phyloP scores from a whole-genome alignment of 2,329 filamentous ascomycete genomes.

The Coniochaeta sp. region DNA sequence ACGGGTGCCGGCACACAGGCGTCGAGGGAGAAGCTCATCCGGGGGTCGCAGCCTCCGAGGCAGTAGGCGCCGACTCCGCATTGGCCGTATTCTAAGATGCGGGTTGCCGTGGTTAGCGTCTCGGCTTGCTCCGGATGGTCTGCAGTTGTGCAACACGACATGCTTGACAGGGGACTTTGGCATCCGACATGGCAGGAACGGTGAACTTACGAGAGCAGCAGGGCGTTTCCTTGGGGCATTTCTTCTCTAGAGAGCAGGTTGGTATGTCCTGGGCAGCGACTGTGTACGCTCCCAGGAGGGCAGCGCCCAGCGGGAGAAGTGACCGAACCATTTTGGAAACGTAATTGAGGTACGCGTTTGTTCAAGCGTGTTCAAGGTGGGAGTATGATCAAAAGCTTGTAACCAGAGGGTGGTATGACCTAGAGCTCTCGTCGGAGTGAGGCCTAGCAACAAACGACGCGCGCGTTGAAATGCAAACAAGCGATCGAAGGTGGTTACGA shows the following conservation, averaged over 20 bases:
- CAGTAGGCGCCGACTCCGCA: slow-evolving; percentile 94
- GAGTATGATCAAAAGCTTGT: not conserved
- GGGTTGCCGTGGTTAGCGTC: slow-evolving; percentile 8
- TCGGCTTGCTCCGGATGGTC: too few species aligned
- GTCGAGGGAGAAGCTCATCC: slow-evolving; percentile 73
- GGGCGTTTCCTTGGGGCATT: slow-evolving; percentile 65
- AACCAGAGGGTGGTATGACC: not conserved
- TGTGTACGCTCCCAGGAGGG: slow-evolving; percentile 28
- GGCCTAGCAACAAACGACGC: not conserved
- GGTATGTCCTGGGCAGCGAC: slow-evolving; percentile 25
- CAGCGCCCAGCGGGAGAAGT: slow-evolving; percentile 26
- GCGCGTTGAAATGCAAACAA: slow-evolving; percentile 1
- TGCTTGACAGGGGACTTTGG: not conserved
- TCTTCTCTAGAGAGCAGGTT: slow-evolving; percentile 39
- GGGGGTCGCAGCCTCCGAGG: slow-evolving; percentile 87
- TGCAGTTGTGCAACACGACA: slow-evolving; percentile 2
- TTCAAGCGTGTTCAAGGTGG: not conserved
- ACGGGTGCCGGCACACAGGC: slow-evolving; percentile 79
- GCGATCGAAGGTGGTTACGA: not conserved
- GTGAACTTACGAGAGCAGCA: slow-evolving; percentile 69
- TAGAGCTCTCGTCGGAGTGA: not conserved
- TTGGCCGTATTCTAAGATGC: slow-evolving; percentile 69
- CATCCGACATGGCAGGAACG: not conserved
- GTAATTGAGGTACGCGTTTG: not conserved
- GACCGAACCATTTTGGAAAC: slow-evolving; percentile 15